A percentile compares a stretch with the other conserved stretches of the same genome.
Evolutionary conservation across 805 yeast species (phyloP).

Genomic region (Monosporozyma unispora): DNA sequence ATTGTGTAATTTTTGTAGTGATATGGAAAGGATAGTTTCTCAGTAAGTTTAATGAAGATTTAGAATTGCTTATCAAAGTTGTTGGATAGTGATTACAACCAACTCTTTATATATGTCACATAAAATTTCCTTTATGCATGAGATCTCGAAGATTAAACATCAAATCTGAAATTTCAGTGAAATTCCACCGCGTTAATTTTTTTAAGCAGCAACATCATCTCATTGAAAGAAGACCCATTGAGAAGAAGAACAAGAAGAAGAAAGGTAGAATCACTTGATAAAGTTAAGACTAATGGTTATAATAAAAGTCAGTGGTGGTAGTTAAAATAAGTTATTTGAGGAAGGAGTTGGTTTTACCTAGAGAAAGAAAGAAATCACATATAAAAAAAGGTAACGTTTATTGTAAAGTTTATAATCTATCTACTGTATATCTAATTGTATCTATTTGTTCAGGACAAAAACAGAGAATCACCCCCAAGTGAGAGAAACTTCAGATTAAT

Average conservation of each 20-base stretch:
- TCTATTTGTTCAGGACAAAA: too few species aligned
- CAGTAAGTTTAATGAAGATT: not conserved
- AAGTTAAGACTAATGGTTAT: too few species aligned
- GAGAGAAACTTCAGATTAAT: too few species aligned
- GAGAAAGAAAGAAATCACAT: slow-evolving; percentile 2
- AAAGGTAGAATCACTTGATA: too few species aligned
- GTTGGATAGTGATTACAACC: too few species aligned
- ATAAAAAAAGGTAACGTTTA: slow-evolving; percentile 13
- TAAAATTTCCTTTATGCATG: too few species aligned
- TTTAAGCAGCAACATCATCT: not conserved
- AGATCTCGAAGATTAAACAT: not conserved
- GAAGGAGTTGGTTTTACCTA: not conserved
- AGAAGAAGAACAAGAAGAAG: too few species aligned
- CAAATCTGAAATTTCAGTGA: not conserved
- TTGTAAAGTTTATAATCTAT: slow-evolving; percentile 2
- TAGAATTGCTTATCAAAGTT: too few species aligned
- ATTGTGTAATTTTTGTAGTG: not conserved
- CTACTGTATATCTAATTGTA: not conserved
- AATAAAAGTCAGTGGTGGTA: not conserved
- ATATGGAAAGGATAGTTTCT: not conserved
- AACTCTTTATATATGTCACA: too few species aligned
- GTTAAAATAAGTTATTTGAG: not conserved
- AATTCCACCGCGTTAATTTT: not conserved
- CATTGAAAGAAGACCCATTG: not conserved
- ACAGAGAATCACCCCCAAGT: too few species aligned